These are phyloP conservation scores for Carex kokanica DNA, from an alignment of 176 grass and related monocot genomes.

Conservation along the genomic window DNA sequence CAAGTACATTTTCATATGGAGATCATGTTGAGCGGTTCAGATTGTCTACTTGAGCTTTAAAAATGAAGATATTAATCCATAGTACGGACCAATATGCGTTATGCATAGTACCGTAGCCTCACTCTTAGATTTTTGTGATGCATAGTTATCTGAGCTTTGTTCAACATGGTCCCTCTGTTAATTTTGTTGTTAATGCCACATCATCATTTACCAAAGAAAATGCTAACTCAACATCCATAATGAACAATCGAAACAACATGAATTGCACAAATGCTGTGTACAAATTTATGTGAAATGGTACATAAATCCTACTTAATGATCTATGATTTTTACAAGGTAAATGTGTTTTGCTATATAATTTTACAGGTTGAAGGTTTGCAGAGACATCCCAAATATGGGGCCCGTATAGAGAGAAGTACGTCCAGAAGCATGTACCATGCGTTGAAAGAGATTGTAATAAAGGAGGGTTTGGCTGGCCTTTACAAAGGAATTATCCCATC, in stretches of 20 bases:
- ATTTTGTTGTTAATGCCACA: background rate
- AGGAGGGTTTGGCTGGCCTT: conserved; percentile 69
- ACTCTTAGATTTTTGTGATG: background rate
- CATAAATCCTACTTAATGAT: background rate
- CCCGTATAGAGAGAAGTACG: conserved; percentile 51
- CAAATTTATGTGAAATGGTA: background rate
- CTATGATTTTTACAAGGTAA: background rate
- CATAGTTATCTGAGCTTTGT: background rate
- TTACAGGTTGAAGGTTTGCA: conserved; percentile 82
- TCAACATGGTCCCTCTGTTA: conserved; percentile 9
- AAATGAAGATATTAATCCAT: too few species aligned
- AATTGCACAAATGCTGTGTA: background rate
- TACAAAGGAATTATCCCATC: conserved; percentile 95
- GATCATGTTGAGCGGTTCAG: too few species aligned
- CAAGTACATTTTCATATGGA: too few species aligned
- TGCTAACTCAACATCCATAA: background rate
- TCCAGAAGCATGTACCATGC: conserved; percentile 91
- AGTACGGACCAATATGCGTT: too few species aligned
- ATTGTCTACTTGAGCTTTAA: too few species aligned
- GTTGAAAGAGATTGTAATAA: conserved; percentile 63
- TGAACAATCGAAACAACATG: background rate
- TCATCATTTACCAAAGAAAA: background rate
- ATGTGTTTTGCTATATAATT: background rate
- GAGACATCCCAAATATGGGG: conserved; percentile 87
- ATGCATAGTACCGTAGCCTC: too few species aligned